These are phyloP conservation scores for Rhypophila decipiens DNA, from an alignment of 495 filamentous ascomycete species.

Conservation along the genomic window DNA sequence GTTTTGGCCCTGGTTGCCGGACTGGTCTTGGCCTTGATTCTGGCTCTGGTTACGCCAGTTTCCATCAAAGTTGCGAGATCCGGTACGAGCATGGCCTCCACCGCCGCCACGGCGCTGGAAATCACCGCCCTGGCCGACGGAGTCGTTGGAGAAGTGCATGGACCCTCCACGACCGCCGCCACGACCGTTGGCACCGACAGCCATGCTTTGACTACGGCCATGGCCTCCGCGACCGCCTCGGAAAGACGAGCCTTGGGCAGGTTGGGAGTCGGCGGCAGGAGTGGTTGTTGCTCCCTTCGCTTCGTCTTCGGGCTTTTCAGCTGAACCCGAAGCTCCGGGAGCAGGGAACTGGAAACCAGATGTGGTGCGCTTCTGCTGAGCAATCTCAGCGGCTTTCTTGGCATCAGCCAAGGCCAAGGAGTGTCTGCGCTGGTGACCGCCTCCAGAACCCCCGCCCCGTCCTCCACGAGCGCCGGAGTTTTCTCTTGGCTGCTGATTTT, in stretches of 20 bases:
- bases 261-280: constrained; percentile 40
- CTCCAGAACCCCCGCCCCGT: constrained; percentile 64
- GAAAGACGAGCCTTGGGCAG: constrained; percentile 41
- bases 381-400: constrained; percentile 93
- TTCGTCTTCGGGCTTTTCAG: constrained; percentile 51
- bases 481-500: constrained; percentile 57
- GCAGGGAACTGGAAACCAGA: constrained; percentile 92
- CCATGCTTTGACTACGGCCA: constrained; percentile 59
- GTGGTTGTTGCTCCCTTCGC: constrained; percentile 31
- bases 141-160: constrained; percentile 27
- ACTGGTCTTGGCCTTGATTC: constrained; percentile 48
- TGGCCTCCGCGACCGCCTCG: constrained; percentile 47
- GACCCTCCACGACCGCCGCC: constrained; percentile 31
- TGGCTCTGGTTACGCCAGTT: constrained; percentile 94
- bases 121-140: constrained; percentile 42
- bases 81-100: constrained; percentile 66
- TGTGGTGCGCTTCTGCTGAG: constrained; percentile 92
- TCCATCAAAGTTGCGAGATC: constrained; percentile 90
- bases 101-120: constrained; percentile 64
- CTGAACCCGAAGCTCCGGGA: constrained; percentile 53
- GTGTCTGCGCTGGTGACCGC: constrained; percentile 87
- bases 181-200: constrained; percentile 47
- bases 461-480: constrained; percentile 66
- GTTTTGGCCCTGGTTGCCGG: constrained; percentile 54
- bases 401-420: constrained; percentile 92